phyloP scores from a whole-genome alignment of 768 basidiomycete genomes.

The Auriscalpium microsporum region DNA sequence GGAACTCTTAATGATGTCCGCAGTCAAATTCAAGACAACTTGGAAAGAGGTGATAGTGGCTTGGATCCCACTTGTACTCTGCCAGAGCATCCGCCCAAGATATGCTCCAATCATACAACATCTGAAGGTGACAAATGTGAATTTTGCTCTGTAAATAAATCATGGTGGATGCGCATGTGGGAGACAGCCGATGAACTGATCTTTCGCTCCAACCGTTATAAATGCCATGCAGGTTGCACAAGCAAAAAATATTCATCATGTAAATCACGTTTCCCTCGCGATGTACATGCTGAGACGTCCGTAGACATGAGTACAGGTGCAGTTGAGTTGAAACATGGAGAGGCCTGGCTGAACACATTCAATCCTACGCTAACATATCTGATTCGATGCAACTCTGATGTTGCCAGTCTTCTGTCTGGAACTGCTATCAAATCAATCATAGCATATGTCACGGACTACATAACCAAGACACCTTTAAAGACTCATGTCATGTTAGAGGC shows the following conservation, averaged over 20 bases:
- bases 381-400: slow-evolving; percentile 31
- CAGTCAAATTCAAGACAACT: background rate
- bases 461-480: slow-evolving; percentile 33
- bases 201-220: slow-evolving; percentile 4
- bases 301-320: slow-evolving; percentile 24
- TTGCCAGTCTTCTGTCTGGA: slow-evolving; percentile 21
- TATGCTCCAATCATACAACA: too few relatives aligned
- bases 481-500: slow-evolving; percentile 31
- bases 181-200: slow-evolving; percentile 4
- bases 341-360: slow-evolving; percentile 31
- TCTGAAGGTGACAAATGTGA: too few relatives aligned
- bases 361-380: slow-evolving; percentile 25
- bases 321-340: slow-evolving; percentile 22
- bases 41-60: too few relatives aligned
- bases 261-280: slow-evolving; percentile 28
- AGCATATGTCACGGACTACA: slow-evolving; percentile 33
- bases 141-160: background rate
- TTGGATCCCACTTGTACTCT: too few relatives aligned
- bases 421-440: too few relatives aligned
- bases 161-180: background rate
- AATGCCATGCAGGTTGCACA: slow-evolving; percentile 19
- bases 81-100: too few relatives aligned
- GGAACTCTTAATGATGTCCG: background rate
- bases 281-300: slow-evolving; percentile 15
- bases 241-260: slow-evolving; percentile 25